Evolutionary conservation across 768 basidiomycete genomes (phyloP).

Genomic region (Boletus vermiculosoides): DNA sequence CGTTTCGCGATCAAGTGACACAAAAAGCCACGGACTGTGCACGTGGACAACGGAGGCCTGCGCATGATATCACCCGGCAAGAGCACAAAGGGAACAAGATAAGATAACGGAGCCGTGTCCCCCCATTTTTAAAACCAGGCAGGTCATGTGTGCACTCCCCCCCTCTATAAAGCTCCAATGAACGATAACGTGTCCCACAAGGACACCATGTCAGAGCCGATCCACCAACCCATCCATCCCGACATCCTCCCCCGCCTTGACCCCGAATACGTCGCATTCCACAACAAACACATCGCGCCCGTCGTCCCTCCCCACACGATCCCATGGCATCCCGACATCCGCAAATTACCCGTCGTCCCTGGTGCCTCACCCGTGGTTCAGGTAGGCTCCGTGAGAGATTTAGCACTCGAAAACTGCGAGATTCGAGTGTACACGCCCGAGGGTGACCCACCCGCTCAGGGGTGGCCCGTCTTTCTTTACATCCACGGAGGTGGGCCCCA

Average conservation of each 20-base stretch:
- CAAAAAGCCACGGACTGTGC: no score
- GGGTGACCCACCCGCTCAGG: slow-evolving; percentile 44
- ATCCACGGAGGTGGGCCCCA: slow-evolving; percentile 81
- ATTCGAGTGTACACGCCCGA: slow-evolving; percentile 66
- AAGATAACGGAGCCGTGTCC: background rate
- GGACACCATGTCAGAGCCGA: slow-evolving; percentile 10
- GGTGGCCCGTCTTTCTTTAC: slow-evolving; percentile 72
- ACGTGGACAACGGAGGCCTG: background rate
- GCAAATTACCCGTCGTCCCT: slow-evolving; percentile 49
- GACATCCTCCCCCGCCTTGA: slow-evolving; percentile 55
- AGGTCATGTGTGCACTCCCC: slow-evolving; percentile 12
- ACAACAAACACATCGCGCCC: slow-evolving; percentile 46
- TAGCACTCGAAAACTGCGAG: slow-evolving; percentile 46
- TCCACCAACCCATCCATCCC: slow-evolving; percentile 56
- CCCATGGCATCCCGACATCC: slow-evolving; percentile 57
- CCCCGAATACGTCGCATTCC: slow-evolving; percentile 62
- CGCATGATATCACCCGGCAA: background rate
- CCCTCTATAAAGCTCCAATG: background rate
- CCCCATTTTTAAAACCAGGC: background rate
- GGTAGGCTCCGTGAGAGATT: slow-evolving; percentile 55
- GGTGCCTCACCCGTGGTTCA: slow-evolving; percentile 53
- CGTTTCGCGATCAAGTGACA: background rate
- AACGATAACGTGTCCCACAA: background rate
- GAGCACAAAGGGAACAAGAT: background rate
- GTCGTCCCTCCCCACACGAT: slow-evolving; percentile 51